Conservation (phyloP, 208 protist species). For the Porcisia hertigi region DNA sequence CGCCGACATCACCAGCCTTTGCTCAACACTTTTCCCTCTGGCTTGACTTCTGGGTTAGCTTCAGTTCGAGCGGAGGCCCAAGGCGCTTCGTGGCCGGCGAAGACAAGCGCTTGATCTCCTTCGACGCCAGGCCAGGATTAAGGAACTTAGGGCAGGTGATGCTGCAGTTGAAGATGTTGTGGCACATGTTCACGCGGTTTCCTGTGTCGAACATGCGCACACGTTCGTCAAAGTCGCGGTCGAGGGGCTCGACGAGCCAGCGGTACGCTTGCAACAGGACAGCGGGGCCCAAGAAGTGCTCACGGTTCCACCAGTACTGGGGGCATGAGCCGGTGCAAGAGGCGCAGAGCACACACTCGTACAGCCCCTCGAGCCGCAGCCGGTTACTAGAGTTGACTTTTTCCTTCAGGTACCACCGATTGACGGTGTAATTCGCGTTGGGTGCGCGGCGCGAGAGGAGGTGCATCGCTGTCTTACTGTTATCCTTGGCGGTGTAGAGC, state of each 20-base stretch:
- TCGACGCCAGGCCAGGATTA: slow-evolving; percentile 84
- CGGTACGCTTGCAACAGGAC: slow-evolving; percentile 90
- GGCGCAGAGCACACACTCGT: slow-evolving; percentile 91
- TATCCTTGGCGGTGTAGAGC: slow-evolving; percentile 89
- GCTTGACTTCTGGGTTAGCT: slow-evolving; percentile 24
- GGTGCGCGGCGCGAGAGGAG: slow-evolving; percentile 52
- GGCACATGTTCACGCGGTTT: slow-evolving; percentile 87
- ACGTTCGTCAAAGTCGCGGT: slow-evolving; percentile 84
- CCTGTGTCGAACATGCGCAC: slow-evolving; percentile 88
- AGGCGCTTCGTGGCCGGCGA: slow-evolving; percentile 62
- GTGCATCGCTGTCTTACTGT: slow-evolving; percentile 84
- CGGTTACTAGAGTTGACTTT: slow-evolving; percentile 87
- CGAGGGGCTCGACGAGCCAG: slow-evolving; percentile 90
- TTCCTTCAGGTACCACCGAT: slow-evolving; percentile 90
- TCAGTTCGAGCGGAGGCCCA: slow-evolving; percentile 41
- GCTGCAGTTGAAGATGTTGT: slow-evolving; percentile 93
- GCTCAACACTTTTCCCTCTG: neutral
- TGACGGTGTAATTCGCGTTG: slow-evolving; percentile 61
- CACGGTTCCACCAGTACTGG: slow-evolving; percentile 93
- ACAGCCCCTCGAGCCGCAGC: slow-evolving; percentile 83
- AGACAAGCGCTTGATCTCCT: slow-evolving; percentile 88
- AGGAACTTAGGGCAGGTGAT: slow-evolving; percentile 92
- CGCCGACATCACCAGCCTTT: neutral
- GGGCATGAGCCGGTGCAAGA: slow-evolving; percentile 88
- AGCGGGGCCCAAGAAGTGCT: slow-evolving; percentile 89